Evolutionary conservation across 768 basidiomycete genomes (phyloP).

Genomic region (Gloeophyllum trabeum): DNA sequence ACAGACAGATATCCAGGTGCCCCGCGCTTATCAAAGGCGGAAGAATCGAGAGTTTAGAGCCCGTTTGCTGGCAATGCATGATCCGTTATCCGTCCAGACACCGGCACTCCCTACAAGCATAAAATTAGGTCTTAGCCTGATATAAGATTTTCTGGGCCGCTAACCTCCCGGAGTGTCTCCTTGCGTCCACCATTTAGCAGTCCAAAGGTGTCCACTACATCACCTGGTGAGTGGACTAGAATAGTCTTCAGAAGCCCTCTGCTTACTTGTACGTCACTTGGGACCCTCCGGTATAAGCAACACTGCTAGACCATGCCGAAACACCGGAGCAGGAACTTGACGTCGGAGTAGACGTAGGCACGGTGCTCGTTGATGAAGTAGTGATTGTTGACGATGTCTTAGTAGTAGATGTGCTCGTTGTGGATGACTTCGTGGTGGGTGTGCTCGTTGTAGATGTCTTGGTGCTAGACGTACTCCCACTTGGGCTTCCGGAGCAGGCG

Average conservation of each 20-base stretch:
- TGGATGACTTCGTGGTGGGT: no score
- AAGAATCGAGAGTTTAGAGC: no score
- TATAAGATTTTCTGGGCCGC: slow-evolving; percentile 1
- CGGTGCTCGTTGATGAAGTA: slow-evolving; percentile 6
- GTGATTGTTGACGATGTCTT: slow-evolving; percentile 8
- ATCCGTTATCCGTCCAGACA: slow-evolving; percentile 47
- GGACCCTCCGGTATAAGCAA: slow-evolving; percentile 39
- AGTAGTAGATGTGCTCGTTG: slow-evolving; percentile 2
- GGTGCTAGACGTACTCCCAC: slow-evolving; percentile 3
- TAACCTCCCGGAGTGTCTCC: slow-evolving; percentile 35
- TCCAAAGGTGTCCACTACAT: slow-evolving; percentile 27
- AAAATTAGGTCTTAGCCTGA: no score
- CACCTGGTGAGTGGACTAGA: slow-evolving; percentile 2
- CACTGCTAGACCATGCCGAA: slow-evolving; percentile 35
- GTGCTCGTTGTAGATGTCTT: slow-evolving; percentile 6
- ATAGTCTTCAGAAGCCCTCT: slow-evolving; percentile 1
- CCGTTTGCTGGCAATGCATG: slow-evolving; percentile 21
- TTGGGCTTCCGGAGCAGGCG: slow-evolving; percentile 31
- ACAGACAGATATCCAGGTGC: no score
- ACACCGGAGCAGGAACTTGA: slow-evolving; percentile 34
- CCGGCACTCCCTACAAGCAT: slow-evolving; percentile 37
- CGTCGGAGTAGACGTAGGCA: slow-evolving; percentile 7
- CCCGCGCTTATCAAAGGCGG: no score
- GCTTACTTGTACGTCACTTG: slow-evolving; percentile 38
- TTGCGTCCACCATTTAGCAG: slow-evolving; percentile 55